Evolutionary conservation across 495 filamentous ascomycete genomes (phyloP).

Genomic region (Tuber calosporum): DNA sequence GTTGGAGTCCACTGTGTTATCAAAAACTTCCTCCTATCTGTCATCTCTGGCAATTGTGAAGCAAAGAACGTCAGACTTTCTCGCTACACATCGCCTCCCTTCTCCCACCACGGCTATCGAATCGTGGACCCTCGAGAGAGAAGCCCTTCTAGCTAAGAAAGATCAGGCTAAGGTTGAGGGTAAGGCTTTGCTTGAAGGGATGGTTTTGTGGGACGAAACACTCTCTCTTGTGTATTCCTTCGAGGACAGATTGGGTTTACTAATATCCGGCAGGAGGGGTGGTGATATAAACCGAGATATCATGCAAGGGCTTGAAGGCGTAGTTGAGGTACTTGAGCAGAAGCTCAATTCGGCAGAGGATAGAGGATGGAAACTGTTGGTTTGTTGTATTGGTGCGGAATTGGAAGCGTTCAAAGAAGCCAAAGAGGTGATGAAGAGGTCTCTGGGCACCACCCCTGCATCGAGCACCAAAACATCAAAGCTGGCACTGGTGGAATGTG

Average conservation of each 20-base stretch:
- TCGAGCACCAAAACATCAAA: not conserved
- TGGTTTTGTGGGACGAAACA: conserved; percentile 67
- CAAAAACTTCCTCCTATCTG: conserved; percentile 35
- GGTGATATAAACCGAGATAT: conserved; percentile 42
- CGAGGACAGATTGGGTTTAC: conserved; percentile 60
- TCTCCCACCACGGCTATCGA: conserved; percentile 31
- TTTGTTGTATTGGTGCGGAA: conserved; percentile 84
- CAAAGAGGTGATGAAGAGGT: conserved; percentile 54
- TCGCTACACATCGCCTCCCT: conserved; percentile 19
- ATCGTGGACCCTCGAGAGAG: conserved; percentile 59
- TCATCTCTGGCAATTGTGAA: conserved; percentile 23
- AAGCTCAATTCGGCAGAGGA: conserved; percentile 55
- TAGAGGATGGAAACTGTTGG: conserved; percentile 75
- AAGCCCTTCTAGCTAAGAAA: conserved; percentile 52
- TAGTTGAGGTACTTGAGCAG: conserved; percentile 54
- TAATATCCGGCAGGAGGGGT: conserved; percentile 15
- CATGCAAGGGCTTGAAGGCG: conserved; percentile 52
- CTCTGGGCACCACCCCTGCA: conserved; percentile 42
- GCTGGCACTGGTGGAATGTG: not conserved
- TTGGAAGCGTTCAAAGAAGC: conserved; percentile 73
- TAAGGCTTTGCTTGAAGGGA: conserved; percentile 74
- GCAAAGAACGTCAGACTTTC: conserved; percentile 19
- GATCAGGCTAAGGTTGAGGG: conserved; percentile 60
- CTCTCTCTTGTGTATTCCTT: conserved; percentile 59
- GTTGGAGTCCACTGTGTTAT: conserved; percentile 46